Conservation (phyloP, 2,329 filamentous ascomycete genomes). For the Furcasterigmium sp. region DNA sequence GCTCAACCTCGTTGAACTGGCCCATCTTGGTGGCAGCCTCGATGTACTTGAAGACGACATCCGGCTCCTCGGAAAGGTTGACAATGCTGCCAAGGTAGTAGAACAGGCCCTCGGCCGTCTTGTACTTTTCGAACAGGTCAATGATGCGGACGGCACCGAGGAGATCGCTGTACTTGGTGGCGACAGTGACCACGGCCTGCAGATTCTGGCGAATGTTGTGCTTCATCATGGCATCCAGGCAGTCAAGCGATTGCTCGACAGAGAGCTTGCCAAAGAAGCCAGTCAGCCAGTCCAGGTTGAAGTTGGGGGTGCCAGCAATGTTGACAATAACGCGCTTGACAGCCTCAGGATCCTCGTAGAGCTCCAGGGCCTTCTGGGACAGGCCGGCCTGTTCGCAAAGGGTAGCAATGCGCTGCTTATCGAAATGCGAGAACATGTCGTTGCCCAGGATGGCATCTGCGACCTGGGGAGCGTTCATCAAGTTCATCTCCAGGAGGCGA, state of each 20-base stretch:
- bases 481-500: slow-evolving; percentile 93
- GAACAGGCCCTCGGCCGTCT: slow-evolving; percentile 93
- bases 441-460: slow-evolving; percentile 97
- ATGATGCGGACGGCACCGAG: slow-evolving; percentile 84
- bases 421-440: slow-evolving; percentile 97
- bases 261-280: slow-evolving; percentile 92
- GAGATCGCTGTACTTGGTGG: slow-evolving; percentile 96
- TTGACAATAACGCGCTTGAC: slow-evolving; percentile 89
- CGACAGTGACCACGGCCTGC: slow-evolving; percentile 88
- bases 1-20: slow-evolving; percentile 93
- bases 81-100: slow-evolving; percentile 98
- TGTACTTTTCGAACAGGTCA: slow-evolving; percentile 94
- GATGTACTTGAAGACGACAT: slow-evolving; percentile 99
- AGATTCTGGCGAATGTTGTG: slow-evolving; percentile 95
- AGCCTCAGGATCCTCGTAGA: slow-evolving; percentile 83
- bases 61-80: slow-evolving; percentile 89
- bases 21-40: slow-evolving; percentile 92
- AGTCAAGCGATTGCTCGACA: slow-evolving; percentile 91
- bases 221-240: slow-evolving; percentile 93
- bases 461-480: slow-evolving; percentile 93
- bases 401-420: slow-evolving; percentile 80
- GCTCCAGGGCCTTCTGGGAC: slow-evolving; percentile 80
- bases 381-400: slow-evolving; percentile 93
- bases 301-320: slow-evolving; percentile 74
- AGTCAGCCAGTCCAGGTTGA: slow-evolving; percentile 86